Evolutionary conservation across 257 asterid genomes (phyloP), one percentile per base, ranked within the genome.

Genomic region (Penstemon davidsonii): DNA sequence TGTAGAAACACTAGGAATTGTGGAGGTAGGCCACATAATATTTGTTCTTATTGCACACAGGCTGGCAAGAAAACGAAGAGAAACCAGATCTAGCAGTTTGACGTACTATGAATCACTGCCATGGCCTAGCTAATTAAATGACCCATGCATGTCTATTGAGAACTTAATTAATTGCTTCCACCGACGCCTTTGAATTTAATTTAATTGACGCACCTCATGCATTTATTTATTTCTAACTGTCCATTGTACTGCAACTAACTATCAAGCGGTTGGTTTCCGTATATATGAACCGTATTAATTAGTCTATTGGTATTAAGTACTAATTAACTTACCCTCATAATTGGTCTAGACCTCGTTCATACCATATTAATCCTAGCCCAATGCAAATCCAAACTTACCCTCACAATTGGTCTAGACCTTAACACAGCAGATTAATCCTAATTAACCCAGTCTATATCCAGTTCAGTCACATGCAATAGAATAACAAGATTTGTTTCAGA

Each of bases 161-260:
- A 15, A 3, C 47, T 9, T n/a, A 8, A 45, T 69, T 53, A 10
- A 53, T 11, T 77, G 69, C 69, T 73, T 44, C 81, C 85, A 83
- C 86, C 88, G 88, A 83, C 85, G 79, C 82, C 80, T 74, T 46
- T 7, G 51, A 60, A 76, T 66, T 76, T 15, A 59, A 66, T 70
- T 45, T 15, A 65, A 66, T 70, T 45, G 25, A 60, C 12, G n/a
- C 25, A 65, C 52, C 51, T 38, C 40, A 4, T 50, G 40, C 70
- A 71, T 67, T 71, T 66, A 72, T 54, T 67, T 61, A 64, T 7
- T 67, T 61, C 68, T 7, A 55, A 45, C 64, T 57, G 56, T 56
- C 13, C 12, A 40, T 68, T 45, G 63, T 13, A 53, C 50, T 10
- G 36, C 70, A 53, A 10, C 49, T 40, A 42, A 15, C 60, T 42